Evolutionary conservation across 192 early-diverging fungal genomes (phyloP).

Genomic region (Borealophlyctis nickersoniae): DNA sequence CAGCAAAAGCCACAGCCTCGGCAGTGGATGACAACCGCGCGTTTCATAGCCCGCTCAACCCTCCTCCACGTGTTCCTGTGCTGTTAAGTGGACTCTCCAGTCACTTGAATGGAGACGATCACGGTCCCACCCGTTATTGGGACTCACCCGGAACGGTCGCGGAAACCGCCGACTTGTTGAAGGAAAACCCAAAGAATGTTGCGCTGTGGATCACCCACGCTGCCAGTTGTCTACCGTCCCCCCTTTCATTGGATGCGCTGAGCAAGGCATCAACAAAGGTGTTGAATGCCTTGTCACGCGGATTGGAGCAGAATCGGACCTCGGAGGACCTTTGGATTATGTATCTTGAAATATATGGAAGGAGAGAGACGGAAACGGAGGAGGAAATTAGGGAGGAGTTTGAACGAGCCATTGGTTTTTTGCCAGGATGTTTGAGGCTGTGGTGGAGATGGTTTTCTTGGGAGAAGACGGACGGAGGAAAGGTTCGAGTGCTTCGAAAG

Average conservation of each 20-base stretch:
- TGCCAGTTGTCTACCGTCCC: constrained; percentile 6
- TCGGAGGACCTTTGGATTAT: constrained; percentile 26
- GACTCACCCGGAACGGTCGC: constrained; percentile 5
- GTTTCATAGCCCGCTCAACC: too few relatives aligned
- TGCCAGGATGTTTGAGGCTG: constrained; percentile 3
- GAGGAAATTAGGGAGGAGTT: constrained; percentile 22
- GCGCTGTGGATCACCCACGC: constrained; percentile 26
- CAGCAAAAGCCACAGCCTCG: not conserved
- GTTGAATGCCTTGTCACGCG: constrained; percentile 21
- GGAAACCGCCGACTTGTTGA: constrained; percentile 15
- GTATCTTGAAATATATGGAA: constrained; percentile 29
- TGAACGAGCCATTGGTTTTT: constrained; percentile 21
- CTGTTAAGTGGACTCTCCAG: constrained; percentile 9
- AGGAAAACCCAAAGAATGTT: constrained; percentile 13
- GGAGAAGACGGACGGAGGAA: constrained; percentile 14
- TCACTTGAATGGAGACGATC: not conserved
- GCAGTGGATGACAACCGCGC: too few relatives aligned
- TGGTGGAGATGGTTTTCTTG: constrained; percentile 32
- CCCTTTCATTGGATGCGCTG: constrained; percentile 17
- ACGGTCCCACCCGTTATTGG: constrained; percentile 7
- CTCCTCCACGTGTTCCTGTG: constrained; percentile 8
- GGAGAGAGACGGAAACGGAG: not conserved
- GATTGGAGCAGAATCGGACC: constrained; percentile 18
- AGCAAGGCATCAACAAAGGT: constrained; percentile 4
- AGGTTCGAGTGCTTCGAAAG: constrained; percentile 11